Conservation (phyloP, 2,329 filamentous ascomycete species). For the Fusarium fracticaudum region DNA sequence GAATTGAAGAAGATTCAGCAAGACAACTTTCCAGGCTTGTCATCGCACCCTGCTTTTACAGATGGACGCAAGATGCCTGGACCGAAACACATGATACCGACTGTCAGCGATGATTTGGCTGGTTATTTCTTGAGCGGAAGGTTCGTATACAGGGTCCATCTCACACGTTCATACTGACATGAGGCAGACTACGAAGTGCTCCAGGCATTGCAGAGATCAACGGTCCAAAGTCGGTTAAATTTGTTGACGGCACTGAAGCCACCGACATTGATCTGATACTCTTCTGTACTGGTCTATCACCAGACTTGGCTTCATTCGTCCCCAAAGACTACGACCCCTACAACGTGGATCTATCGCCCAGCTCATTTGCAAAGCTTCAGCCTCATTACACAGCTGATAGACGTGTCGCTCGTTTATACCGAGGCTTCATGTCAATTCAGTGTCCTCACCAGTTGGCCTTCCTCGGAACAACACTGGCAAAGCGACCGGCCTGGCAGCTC, state of each 20-base stretch:
- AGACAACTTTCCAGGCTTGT: neutral
- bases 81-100: neutral
- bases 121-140: neutral
- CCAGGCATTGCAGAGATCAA: neutral
- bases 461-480: neutral
- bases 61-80: neutral
- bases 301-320: neutral
- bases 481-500: neutral
- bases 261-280: neutral
- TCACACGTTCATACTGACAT: accelerated
- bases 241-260: neutral
- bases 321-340: neutral
- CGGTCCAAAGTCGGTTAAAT: neutral
- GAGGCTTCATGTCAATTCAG: neutral
- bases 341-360: neutral
- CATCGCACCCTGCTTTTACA: neutral
- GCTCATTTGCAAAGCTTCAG: neutral
- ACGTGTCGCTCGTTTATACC: neutral
- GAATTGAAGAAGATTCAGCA: neutral
- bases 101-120: neutral
- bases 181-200: neutral
- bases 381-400: neutral
- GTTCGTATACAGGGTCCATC: accelerated
- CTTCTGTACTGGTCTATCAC: neutral
- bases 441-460: neutral